Base-by-base conservation (phyloP, 75 land plant genomes). In the Ceratopteris richardii region DNA sequence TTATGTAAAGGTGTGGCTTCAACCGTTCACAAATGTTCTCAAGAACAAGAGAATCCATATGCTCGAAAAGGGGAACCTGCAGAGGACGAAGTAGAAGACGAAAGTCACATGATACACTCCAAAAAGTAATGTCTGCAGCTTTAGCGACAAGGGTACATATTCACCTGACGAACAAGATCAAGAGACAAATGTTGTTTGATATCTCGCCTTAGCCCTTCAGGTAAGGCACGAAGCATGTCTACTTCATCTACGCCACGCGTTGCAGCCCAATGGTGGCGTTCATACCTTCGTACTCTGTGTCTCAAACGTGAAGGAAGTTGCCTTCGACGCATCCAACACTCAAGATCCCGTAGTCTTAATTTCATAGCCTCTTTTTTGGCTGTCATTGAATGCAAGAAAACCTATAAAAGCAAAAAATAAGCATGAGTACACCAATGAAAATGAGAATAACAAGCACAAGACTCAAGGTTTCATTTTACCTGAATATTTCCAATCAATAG, bases 251-350 rank as follows among this genome's bases (percentile, higher is more conserved):
- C 82, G 0, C 88, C 88, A 42, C 88, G 69, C 52, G 75, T 75
- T 4, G 82, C 71, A 6, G 71, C 73, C 93, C 97, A 92, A 36
- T 60, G 57, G 11, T 92, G 93, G 6, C 80, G 80, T 40, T 92
- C 97, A 56, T 77, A 87, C 9, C 73, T 83, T 2, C 97, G 78
- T 2, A 92, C 93, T 60, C 97, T 72, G 1, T 77, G 76, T 51
- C 88, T 80, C 51, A 92, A 51, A 20, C 64, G 64, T 6, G 86
- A 71, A 0, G 97, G 86, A 51, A 92, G 64, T 53, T 92, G 97
- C 23, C 97, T 57, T 56, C 97, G 54, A 57, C 66, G 74, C 97
- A 92, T 87, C 97, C 97, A 92, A 81, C 84, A 81, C 43, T 92
- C 97, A 63, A 84, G 56, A 66, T 92, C 88, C 44, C 93, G 58